Evolutionary conservation across 768 basidiomycete genomes (phyloP).

Genomic region (Tephrocybe rancida): DNA sequence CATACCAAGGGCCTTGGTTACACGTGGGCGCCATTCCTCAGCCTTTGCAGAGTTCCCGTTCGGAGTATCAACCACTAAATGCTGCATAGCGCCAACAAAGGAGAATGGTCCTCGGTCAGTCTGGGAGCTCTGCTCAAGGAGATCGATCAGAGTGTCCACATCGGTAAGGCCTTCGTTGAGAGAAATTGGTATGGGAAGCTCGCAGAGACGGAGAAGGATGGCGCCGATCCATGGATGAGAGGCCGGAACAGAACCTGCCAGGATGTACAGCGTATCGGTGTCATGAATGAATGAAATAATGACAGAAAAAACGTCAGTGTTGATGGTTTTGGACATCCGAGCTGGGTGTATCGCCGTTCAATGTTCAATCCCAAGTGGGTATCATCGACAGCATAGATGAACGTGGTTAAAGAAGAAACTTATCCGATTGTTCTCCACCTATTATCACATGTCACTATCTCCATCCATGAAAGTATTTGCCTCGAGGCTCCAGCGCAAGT

Average conservation of each 20-base stretch:
- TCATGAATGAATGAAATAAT: constrained; percentile 15
- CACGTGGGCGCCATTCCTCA: not conserved
- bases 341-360: too few species aligned
- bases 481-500: too few species aligned
- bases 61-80: not conserved
- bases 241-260: constrained; percentile 8
- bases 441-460: too few species aligned
- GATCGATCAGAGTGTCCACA: not conserved
- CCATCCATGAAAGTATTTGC: too few species aligned
- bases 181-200: constrained; percentile 16
- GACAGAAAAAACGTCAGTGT: constrained; percentile 17
- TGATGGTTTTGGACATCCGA: too few species aligned
- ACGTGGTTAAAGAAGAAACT: too few species aligned
- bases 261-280: constrained; percentile 1
- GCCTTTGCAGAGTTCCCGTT: not conserved
- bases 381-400: too few species aligned
- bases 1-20: constrained; percentile 9
- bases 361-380: too few species aligned
- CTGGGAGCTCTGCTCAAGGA: not conserved
- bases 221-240: constrained; percentile 5
- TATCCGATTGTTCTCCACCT: too few species aligned
- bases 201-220: constrained; percentile 6
- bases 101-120: not conserved
- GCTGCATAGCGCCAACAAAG: not conserved
- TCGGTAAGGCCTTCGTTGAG: constrained; percentile 2